These are phyloP conservation scores for Penicillium paradoxum DNA, from an alignment of 495 filamentous ascomycete genomes.

Conservation along the genomic window DNA sequence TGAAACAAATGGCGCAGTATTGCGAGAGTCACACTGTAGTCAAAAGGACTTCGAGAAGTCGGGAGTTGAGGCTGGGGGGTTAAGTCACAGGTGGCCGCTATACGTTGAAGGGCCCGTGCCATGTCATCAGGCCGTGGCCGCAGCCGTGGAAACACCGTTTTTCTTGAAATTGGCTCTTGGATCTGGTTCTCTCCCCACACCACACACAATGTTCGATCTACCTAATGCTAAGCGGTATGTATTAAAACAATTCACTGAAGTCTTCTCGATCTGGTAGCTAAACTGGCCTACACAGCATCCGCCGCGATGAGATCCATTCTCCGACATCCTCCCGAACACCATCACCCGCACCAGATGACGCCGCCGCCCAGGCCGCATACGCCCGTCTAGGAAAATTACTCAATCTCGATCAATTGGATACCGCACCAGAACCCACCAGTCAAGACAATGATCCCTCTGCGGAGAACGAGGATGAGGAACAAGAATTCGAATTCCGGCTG, in stretches of 20 bases:
- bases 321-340: slow-evolving; percentile 28
- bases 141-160: slow-evolving; percentile 17
- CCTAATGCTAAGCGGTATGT: slow-evolving; percentile 40
- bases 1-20: slow-evolving; percentile 10
- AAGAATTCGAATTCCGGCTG: slow-evolving; percentile 46
- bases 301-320: slow-evolving; percentile 40
- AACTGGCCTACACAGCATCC: slow-evolving; percentile 27
- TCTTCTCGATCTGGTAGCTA: background rate
- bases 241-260: background rate
- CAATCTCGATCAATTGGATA: slow-evolving; percentile 30
- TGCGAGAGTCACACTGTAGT: slow-evolving; percentile 3
- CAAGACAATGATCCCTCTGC: slow-evolving; percentile 1
- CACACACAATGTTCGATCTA: slow-evolving; percentile 37
- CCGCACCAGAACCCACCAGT: background rate
- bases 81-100: background rate
- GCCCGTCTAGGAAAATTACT: slow-evolving; percentile 37
- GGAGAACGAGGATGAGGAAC: slow-evolving; percentile 35
- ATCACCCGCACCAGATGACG: slow-evolving; percentile 31
- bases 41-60: slow-evolving; percentile 6
- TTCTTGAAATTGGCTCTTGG: slow-evolving; percentile 3
- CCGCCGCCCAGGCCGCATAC: slow-evolving; percentile 30
- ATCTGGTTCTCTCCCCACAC: background rate
- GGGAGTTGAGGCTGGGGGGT: slow-evolving; percentile 15
- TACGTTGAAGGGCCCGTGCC: slow-evolving; percentile 17
- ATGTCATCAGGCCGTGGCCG: slow-evolving; percentile 30